Percentiles rank a stretch among this genome's conserved stretches.
Evolutionary conservation across 169 alveolate species (phyloP).

Genomic region (Plasmodium relictum): DNA sequence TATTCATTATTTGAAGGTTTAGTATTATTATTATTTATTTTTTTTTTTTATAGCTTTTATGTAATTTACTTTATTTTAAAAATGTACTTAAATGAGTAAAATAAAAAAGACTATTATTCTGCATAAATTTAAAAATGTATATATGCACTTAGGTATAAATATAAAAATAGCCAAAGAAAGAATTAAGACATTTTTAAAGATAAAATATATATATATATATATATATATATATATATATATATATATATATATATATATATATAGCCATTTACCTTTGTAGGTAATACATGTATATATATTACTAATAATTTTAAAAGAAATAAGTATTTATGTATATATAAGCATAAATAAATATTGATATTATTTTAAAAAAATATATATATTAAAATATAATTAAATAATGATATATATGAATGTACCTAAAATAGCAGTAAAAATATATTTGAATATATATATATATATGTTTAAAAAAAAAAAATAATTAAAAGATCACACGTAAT

Average conservation of each 20-base stretch:
- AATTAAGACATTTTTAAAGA: neutral
- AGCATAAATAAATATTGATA: neutral
- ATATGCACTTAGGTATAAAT: neutral
- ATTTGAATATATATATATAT: neutral
- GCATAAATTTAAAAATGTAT: neutral
- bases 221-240: no score
- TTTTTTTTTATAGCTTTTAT: no score
- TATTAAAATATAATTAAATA: no score
- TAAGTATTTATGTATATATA: neutral
- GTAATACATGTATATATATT: neutral
- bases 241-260: neutral
- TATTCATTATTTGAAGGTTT: no score
- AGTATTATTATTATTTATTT: no score
- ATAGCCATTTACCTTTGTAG: neutral
- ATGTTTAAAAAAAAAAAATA: slow-evolving; percentile 14
- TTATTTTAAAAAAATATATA: neutral
- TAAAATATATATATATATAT: neutral
- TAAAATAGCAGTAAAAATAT: neutral
- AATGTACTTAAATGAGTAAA: no score
- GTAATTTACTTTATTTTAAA: no score
- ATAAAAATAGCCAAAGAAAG: neutral
- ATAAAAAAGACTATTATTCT: no score
- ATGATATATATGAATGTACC: no score
- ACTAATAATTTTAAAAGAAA: neutral
- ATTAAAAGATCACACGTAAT: slow-evolving; percentile 2